A percentile compares a stretch with the other conserved stretches of the same genome.
Evolutionary conservation across 176 grass and related monocot genomes (phyloP).

Genomic region (Musa beccarii): DNA sequence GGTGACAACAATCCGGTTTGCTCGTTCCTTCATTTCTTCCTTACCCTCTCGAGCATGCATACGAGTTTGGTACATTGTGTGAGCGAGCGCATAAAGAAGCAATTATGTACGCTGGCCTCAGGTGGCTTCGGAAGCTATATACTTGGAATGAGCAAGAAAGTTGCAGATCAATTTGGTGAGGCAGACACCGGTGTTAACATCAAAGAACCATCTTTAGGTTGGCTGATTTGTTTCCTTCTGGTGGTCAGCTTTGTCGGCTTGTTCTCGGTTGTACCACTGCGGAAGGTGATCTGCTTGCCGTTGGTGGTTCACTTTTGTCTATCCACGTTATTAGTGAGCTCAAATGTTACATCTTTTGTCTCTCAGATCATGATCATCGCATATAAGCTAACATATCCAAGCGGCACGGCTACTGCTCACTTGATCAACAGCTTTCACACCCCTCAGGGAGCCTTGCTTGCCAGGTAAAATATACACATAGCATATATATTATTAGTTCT

Average conservation of each 20-base stretch:
- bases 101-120: background rate
- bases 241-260: conserved; percentile 51
- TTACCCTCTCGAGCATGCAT: no score
- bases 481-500: no score
- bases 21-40: background rate
- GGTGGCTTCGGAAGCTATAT: conserved; percentile 61
- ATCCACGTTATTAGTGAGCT: no score
- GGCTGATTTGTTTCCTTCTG: conserved; percentile 49
- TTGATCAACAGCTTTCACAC: conserved; percentile 69
- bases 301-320: no score
- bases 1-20: background rate
- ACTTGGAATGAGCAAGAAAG: conserved; percentile 44
- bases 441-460: conserved; percentile 32
- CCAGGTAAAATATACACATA: conserved; percentile 29
- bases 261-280: conserved; percentile 53
- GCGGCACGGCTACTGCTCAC: conserved; percentile 42
- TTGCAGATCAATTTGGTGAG: conserved; percentile 39
- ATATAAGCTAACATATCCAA: conserved; percentile 52
- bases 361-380: conserved; percentile 48
- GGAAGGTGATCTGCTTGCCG: conserved; percentile 21
- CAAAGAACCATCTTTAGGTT: conserved; percentile 38
- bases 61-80: no score
- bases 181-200: conserved; percentile 36
- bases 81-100: no score
- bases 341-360: background rate